Base-by-base conservation (phyloP, 176 grass and related monocot species). In the Rhynchospora breviuscula region DNA sequence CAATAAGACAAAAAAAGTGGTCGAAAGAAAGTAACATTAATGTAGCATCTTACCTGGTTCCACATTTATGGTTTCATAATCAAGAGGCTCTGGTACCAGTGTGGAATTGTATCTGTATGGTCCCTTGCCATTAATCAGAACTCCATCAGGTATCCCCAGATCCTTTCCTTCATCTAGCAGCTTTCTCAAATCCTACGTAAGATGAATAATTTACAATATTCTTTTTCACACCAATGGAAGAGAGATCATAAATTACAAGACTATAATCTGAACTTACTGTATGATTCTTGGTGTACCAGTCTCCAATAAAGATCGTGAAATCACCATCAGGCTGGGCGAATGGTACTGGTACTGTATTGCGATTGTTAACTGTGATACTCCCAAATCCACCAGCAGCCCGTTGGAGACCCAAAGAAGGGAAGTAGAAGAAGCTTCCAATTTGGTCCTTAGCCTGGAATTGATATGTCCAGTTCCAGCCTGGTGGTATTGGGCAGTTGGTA, bases 401-500 rank as follows among this genome's bases (percentile, higher is more conserved):
- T 86, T 98, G 92, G 25, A 98, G 88, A 19, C 90, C 84, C 12
- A 95, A 79, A 2, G 92, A 94, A 26, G 92, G 92, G 85, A 97
- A 94, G 85, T 97, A 97, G 85, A 97, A 97, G 90, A 94, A 94
- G 81, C 94, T 94, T 13, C 94, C 94, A 6, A 97, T 97, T 78
- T 97, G 94, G 76, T 97, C 94, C 88, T 97, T 97, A 80, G 89
- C 88, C 87, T 97, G 94, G 87, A 95, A 98, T 76, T 95, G 84
- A 84, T 98, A 95, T 49, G 95, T 98, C 95, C 95, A 98, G 76
- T 98, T 98, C 95, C 95, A 98, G 10, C 95, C 91, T 0, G 91
- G 75, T 7, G 93, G 95, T 63, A 98, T 98, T 7, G 92, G 92
- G 86, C 92, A 98, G 86, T 93, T 95, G 57, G 95, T 98, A 78